These are phyloP conservation scores for Populus hybrid DNA, from an alignment of 441 rosid genomes.

Conservation along the genomic window DNA sequence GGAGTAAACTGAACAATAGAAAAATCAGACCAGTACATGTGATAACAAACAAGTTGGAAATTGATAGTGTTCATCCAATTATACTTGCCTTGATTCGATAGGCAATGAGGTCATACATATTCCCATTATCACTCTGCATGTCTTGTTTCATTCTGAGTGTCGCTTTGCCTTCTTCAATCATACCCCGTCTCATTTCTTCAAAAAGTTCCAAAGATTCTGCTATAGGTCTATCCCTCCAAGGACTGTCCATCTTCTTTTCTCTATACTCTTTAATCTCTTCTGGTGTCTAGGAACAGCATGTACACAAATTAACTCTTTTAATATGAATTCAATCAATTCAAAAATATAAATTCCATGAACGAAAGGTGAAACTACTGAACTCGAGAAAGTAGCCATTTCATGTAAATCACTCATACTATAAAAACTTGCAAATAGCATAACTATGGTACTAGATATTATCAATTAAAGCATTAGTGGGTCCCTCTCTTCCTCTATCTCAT, in stretches of 20 bases:
- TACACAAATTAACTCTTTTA: neutral
- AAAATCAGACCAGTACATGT: conserved; percentile 18
- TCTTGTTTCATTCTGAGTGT: conserved; percentile 97
- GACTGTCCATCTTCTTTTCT: conserved; percentile 91
- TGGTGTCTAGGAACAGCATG: conserved; percentile 45
- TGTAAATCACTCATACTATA: neutral
- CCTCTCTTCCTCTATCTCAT: neutral
- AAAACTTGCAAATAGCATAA: no score
- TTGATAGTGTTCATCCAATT: conserved; percentile 12
- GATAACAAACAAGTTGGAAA: conserved; percentile 1
- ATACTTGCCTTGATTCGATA: conserved; percentile 92
- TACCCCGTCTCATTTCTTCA: conserved; percentile 84
- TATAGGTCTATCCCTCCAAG: conserved; percentile 92
- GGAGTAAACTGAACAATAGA: conserved; percentile 63
- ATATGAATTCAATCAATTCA: conserved; percentile 7
- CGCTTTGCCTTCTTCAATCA: conserved; percentile 88
- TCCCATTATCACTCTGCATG: conserved; percentile 90
- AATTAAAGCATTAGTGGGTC: neutral
- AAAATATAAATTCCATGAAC: neutral
- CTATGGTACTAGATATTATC: neutral
- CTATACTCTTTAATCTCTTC: conserved; percentile 87
- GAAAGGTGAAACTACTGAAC: neutral
- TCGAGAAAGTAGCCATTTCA: conserved; percentile 1
- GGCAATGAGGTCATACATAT: conserved; percentile 97
- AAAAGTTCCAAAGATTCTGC: conserved; percentile 80